Percentiles rank a stretch among this genome's conserved stretches.
These are phyloP conservation scores for Rutstroemia sydowiana DNA, from an alignment of 2,329 filamentous ascomycete genomes.

Conservation along the genomic window DNA sequence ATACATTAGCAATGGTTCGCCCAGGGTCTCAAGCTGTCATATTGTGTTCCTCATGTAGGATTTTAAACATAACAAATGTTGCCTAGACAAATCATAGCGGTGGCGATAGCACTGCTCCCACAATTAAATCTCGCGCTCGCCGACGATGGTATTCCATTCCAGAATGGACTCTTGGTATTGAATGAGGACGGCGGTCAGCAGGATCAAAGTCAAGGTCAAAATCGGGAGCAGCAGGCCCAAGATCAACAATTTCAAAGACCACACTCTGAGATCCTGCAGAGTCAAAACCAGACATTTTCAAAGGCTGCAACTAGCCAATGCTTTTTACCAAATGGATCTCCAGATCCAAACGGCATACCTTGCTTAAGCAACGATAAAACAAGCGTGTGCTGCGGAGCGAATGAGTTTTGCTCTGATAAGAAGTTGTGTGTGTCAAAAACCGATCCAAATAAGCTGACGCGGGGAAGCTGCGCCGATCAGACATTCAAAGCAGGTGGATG, in stretches of 20 bases:
- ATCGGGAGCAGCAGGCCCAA: background rate
- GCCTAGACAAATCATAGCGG: constrained; percentile 1
- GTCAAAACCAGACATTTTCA: background rate
- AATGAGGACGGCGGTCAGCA: background rate
- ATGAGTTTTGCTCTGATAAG: constrained; percentile 16
- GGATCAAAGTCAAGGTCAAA: no score
- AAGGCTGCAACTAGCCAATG: constrained; percentile 1
- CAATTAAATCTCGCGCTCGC: background rate
- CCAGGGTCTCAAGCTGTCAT: background rate
- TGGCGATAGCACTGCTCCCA: constrained; percentile 9
- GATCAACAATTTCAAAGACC: background rate
- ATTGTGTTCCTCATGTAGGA: background rate
- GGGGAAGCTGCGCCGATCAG: constrained; percentile 14
- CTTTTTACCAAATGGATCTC: constrained; percentile 12
- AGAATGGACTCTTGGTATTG: background rate
- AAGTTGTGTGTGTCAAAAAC: constrained; percentile 15
- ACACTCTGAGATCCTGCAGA: background rate
- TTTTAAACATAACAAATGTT: background rate
- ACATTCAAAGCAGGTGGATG: constrained; percentile 11
- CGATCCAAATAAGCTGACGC: constrained; percentile 4
- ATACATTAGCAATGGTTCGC: background rate
- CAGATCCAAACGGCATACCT: constrained; percentile 11
- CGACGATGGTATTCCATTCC: background rate
- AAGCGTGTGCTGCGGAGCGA: constrained; percentile 14
- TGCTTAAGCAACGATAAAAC: constrained; percentile 10